Percentiles rank a stretch among this genome's conserved stretches.
phyloP scores from a whole-genome alignment of 2,329 filamentous ascomycete genomes.

The Myriosclerotinia curreyana region DNA sequence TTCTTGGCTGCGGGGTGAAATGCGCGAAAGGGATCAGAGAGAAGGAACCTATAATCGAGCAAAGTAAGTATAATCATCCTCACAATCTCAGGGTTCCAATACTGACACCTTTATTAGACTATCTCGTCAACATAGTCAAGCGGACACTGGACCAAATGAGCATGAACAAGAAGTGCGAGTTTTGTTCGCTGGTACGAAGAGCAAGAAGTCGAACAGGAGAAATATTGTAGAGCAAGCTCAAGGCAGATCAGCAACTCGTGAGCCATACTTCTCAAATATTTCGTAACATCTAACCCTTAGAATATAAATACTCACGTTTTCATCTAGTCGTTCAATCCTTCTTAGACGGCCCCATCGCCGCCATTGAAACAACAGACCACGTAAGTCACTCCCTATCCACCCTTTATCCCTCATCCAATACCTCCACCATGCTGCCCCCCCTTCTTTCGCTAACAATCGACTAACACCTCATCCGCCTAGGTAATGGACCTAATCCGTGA shows the following conservation, averaged over 20 bases:
- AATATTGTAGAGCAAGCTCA: conserved; percentile 80
- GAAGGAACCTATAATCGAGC: conserved; percentile 49
- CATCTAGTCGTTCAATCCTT: conserved; percentile 63
- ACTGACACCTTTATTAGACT: conserved; percentile 31
- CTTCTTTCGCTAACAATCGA: background rate
- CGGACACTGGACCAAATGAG: conserved; percentile 38
- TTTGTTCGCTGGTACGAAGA: conserved; percentile 76
- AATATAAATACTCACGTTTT: conserved; percentile 1
- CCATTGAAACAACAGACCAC: conserved; percentile 83
- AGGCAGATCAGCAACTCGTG: conserved; percentile 51
- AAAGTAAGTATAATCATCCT: conserved; percentile 21
- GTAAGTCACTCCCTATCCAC: conserved; percentile 42
- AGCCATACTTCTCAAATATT: background rate
- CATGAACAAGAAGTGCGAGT: conserved; percentile 75
- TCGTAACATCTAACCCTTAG: background rate
- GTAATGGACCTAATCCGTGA: conserved; percentile 67
- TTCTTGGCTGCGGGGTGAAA: conserved; percentile 75
- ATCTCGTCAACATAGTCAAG: conserved; percentile 33
- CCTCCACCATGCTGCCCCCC: background rate
- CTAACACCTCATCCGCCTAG: conserved; percentile 1
- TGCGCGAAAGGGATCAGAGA: conserved; percentile 72
- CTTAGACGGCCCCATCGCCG: conserved; percentile 74
- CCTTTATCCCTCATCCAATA: background rate
- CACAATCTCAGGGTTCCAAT: background rate
- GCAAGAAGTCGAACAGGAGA: conserved; percentile 87